A percentile compares a stretch with the other conserved stretches of the same genome.
Evolutionary conservation across 139 green algal species (phyloP).

Genomic region (Chlorella vulgaris): DNA sequence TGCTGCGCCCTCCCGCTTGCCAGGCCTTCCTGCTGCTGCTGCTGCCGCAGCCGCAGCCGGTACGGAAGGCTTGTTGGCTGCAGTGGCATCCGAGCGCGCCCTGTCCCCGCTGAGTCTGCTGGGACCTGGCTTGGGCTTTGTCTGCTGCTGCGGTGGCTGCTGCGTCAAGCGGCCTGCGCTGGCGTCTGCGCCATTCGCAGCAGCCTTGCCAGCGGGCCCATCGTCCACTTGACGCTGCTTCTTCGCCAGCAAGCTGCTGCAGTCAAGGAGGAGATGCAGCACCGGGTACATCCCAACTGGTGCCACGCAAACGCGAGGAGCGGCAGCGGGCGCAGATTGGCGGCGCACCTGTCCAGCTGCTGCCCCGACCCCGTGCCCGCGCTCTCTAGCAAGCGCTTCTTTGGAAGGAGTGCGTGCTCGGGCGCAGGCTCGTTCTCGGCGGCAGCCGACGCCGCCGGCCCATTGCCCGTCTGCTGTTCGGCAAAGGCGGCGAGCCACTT

Average conservation of each 20-base stretch:
- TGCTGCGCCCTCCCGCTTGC: neutral
- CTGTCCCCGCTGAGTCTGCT: neutral
- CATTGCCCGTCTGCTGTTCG: neutral
- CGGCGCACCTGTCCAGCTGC: constrained; percentile 17
- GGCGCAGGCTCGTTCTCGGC: neutral
- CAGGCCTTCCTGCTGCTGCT: constrained; percentile 7
- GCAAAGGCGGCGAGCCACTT: constrained; percentile 4
- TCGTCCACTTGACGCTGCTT: neutral
- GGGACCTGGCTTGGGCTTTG: neutral
- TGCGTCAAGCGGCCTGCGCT: neutral
- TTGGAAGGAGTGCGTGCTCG: constrained; percentile 2
- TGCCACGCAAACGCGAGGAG: too few species aligned
- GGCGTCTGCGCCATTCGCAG: neutral
- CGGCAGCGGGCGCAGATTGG: too few species aligned
- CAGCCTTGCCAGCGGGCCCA: neutral
- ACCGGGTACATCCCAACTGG: too few species aligned
- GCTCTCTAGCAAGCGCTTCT: constrained; percentile 5
- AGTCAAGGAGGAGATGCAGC: neutral
- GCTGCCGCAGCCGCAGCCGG: neutral
- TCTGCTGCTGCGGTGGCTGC: constrained; percentile 5
- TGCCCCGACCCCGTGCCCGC: neutral
- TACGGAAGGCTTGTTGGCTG: too few species aligned
- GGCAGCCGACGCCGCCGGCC: neutral
- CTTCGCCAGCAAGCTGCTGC: neutral
- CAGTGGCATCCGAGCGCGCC: neutral